Evolutionary conservation across 1,139 yeast species (phyloP), one percentile per base, ranked within the genome.

Genomic region (Hyphopichia burtonii): DNA sequence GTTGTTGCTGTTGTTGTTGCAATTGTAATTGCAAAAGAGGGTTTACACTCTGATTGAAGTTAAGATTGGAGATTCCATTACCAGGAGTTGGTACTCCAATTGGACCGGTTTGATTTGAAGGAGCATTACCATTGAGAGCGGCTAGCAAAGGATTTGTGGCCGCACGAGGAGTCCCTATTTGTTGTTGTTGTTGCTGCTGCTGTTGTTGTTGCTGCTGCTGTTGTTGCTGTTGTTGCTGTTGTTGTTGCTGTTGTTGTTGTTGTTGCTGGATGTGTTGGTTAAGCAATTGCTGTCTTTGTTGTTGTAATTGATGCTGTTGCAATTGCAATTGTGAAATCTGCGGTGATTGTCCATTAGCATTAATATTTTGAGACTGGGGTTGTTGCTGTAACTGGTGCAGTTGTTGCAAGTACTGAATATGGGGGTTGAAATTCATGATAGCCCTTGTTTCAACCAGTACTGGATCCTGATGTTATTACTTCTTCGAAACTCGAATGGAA

Each of bases 331-430:
- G 76, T 2, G 68, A 49, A 34, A 70, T 54, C 49, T 66, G 77
- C 1, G 76, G 74, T 33, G 74, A 66, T 43, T 64, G 71, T 16
- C 60, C 56, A 25, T 51, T 41, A 17, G 55, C 50, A 41, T 49
- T 56, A 35, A 54, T 53, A 12, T 33, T 33, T 33, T 33, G 38
- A 35, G 50, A 52, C 42, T 55, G 66, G 43, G 50, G 65, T 20
- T 54, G 60, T 36, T 57, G 69, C 48, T 53, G 70, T 38, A 54
- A 50, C 49, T 59, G 68, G 39, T 58, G 62, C 49, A 50, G 71
- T 54, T 54, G 63, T 42, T 68, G 77, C 47, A 72, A 59, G 53
- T 69, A 71, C 51, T 70, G 77, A 41, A 71, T 66, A 49, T 71
- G 78, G 33, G 76, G 76, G 44, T 68, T 66, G 46, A 61, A 65